A percentile compares a stretch with the other conserved stretches of the same genome.
Conservation (phyloP, 2,329 filamentous ascomycete genomes). For the Cladosporium cucumerinum region DNA sequence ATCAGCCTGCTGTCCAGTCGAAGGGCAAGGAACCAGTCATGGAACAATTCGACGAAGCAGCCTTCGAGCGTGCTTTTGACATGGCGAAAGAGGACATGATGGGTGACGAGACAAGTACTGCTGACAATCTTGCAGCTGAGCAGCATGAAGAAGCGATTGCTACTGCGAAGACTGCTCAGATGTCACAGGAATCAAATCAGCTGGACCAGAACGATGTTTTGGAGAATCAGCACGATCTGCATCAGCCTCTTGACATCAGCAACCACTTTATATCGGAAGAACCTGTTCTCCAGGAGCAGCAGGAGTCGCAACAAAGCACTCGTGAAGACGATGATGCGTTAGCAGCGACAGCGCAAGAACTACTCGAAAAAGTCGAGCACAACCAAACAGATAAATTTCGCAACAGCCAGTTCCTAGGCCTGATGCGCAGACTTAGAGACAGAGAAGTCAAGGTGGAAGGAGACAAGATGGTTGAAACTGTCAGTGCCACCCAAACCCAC, state of each 20-base stretch:
- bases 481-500: slow-evolving; percentile 30
- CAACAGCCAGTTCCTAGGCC: slow-evolving; percentile 69
- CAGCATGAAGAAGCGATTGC: background rate
- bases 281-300: background rate
- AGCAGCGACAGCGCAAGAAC: slow-evolving; percentile 65
- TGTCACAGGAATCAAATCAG: slow-evolving; percentile 8
- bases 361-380: slow-evolving; percentile 65
- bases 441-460: slow-evolving; percentile 69
- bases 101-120: background rate
- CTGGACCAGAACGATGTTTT: background rate
- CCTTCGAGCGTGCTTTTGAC: slow-evolving; percentile 55
- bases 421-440: slow-evolving; percentile 74
- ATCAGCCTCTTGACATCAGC: background rate
- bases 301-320: background rate
- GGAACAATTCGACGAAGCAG: slow-evolving; percentile 52
- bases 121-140: background rate
- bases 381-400: slow-evolving; percentile 72
- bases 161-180: background rate
- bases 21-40: slow-evolving; percentile 36
- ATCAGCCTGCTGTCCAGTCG: slow-evolving; percentile 19
- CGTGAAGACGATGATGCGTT: slow-evolving; percentile 62
- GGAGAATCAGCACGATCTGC: background rate
- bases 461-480: slow-evolving; percentile 60
- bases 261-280: background rate
- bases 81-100: slow-evolving; percentile 43